Evolutionary conservation across 1,139 yeast species (phyloP), one percentile per base, ranked within the genome.

Genomic region (Debaryomycetaceae sp.): DNA sequence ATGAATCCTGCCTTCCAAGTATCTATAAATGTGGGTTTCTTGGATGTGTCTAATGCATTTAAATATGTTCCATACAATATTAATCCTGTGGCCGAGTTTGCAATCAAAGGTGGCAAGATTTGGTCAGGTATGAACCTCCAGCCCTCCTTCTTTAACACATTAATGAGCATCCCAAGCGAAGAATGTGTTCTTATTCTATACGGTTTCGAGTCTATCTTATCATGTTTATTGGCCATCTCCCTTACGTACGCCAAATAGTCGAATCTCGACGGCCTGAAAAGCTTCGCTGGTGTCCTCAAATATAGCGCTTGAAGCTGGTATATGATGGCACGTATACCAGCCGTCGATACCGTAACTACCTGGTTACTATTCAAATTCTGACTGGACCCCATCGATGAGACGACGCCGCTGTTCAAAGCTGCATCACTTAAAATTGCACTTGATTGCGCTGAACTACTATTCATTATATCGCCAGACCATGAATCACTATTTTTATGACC

Each of bases 121-220:
- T 83, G 85, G 48, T 86, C 86, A 0, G 96, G 96, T 14, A 91
- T 80, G 50, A 88, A 87, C 43, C 75, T 68, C 95, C 96, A 87
- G 1, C 98, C 98, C 52, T 85, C 87, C 43, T 77, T 75, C 47
- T 75, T 76, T 17, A 87, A 68, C 0, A 95, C 95, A 44, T 78
- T 78, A 30, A 79, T 70, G 28, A 91, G 61, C 55, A 91, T 71
- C 4, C 92, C 96, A 7, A 84, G 53, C 1, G 88, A 78, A 0
- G 95, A 85, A 58, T 89, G 95, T 3, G 94, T 83, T 45, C 78
- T 65, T 48, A 83, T 70, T 33, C 73, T 73, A 72, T 85, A 85
- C 0, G 92, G 89, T 47, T 79, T 77, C 18, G 66, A 51, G 33
- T 63, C 64, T 13, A 79, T 65, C 38, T 75, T 76, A 41, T 75